A percentile compares a stretch with the other conserved stretches of the same genome.
These are phyloP conservation scores for Papiliotrema terrestris DNA, from an alignment of 1,284 basidiomycete genomes.

Conservation along the genomic window DNA sequence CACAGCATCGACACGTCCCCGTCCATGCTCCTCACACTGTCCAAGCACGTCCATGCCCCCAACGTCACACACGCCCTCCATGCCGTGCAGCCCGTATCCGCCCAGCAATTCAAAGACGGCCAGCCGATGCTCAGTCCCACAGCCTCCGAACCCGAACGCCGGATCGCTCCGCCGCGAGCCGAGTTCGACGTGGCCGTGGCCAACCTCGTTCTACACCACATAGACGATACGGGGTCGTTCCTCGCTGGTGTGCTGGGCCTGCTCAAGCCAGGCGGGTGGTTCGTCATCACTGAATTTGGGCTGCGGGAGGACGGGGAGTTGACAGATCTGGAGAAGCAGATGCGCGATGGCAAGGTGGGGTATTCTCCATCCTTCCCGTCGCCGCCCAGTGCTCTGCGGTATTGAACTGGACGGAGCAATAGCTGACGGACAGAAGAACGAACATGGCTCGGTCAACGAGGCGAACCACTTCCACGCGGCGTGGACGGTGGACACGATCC, in stretches of 20 bases:
- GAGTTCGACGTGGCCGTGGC: constrained; percentile 31
- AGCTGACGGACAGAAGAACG: constrained; percentile 1
- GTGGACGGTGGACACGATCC: constrained; percentile 15
- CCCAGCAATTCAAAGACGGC: constrained; percentile 5
- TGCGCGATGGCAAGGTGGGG: constrained; percentile 6
- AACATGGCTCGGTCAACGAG: constrained; percentile 22
- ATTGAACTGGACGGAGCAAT: background rate
- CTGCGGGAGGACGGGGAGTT: constrained; percentile 3
- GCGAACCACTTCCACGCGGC: constrained; percentile 23
- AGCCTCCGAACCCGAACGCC: constrained; percentile 10
- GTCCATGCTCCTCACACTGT: constrained; percentile 30
- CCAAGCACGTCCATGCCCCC: constrained; percentile 3
- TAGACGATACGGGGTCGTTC: constrained; percentile 26
- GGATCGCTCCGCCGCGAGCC: constrained; percentile 13
- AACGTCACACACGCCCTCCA: constrained; percentile 14
- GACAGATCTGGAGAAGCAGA: background rate
- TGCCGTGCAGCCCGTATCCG: constrained; percentile 13
- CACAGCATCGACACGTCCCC: constrained; percentile 35
- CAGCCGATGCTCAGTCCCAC: constrained; percentile 18
- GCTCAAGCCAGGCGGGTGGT: constrained; percentile 23
- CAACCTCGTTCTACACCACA: constrained; percentile 39
- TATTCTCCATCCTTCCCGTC: background rate
- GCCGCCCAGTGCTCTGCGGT: background rate
- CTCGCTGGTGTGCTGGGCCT: constrained; percentile 24
- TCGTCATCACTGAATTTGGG: constrained; percentile 36